phyloP scores from a whole-genome alignment of 257 asterid genomes.

The Gentiana straminea region DNA sequence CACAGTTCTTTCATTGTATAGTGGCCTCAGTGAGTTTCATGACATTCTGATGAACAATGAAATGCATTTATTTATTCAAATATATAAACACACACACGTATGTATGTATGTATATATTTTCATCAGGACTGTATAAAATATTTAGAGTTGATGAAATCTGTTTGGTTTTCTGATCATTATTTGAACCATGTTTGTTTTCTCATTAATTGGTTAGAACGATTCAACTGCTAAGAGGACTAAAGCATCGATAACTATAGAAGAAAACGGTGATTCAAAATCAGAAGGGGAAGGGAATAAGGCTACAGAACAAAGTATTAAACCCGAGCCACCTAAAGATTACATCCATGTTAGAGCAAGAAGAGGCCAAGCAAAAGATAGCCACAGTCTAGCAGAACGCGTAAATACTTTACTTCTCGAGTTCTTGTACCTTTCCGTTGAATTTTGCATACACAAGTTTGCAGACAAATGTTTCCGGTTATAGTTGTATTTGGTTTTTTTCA shows the following conservation, averaged over 20 bases:
- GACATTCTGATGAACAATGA: no score
- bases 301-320: slow-evolving; percentile 35
- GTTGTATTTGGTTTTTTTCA: slow-evolving; percentile 13
- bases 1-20: no score
- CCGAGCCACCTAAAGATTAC: slow-evolving; percentile 79
- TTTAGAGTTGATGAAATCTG: no score
- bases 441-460: neutral
- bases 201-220: slow-evolving; percentile 27
- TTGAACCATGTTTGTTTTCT: neutral
- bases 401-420: neutral
- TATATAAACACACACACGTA: no score
- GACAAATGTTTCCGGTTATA: slow-evolving; percentile 14
- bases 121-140: no score
- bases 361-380: slow-evolving; percentile 98
- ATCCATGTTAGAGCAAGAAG: slow-evolving; percentile 94
- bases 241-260: slow-evolving; percentile 25
- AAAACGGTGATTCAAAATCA: slow-evolving; percentile 28
- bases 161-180: slow-evolving; percentile 1
- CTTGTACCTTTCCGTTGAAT: slow-evolving; percentile 2
- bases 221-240: slow-evolving; percentile 35
- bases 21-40: no score
- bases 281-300: slow-evolving; percentile 51
- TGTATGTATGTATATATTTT: no score
- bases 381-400: slow-evolving; percentile 91
- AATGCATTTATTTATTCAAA: no score